Evolutionary conservation across 73 alveolate genomes (phyloP).

Genomic region (Blepharisma stoltei): DNA sequence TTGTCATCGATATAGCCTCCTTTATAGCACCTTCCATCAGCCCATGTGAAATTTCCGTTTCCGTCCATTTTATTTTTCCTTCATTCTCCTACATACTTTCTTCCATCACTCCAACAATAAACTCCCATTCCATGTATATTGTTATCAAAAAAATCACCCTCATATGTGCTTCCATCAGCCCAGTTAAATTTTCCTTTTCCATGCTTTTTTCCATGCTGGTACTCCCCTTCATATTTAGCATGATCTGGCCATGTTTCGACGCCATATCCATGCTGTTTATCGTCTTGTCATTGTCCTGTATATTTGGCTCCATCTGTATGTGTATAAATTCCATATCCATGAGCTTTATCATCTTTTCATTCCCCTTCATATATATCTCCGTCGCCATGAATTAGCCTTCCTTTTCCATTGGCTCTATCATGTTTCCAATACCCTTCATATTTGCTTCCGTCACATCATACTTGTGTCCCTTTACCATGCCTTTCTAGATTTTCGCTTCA

Average conservation of each 20-base stretch:
- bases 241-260: conserved; percentile 46
- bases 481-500: conserved; percentile 38
- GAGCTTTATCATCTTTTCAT: conserved; percentile 39
- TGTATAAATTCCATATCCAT: conserved; percentile 36
- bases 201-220: conserved; percentile 61
- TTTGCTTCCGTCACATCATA: conserved; percentile 63
- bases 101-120: conserved; percentile 70
- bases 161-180: conserved; percentile 59
- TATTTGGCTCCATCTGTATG: conserved; percentile 59
- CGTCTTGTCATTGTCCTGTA: conserved; percentile 44
- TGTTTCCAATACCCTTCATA: conserved; percentile 59
- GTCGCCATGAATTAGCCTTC: conserved; percentile 55
- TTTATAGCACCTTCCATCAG: conserved; percentile 47
- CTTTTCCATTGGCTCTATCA: conserved; percentile 63
- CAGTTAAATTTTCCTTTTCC: conserved; percentile 62
- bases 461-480: conserved; percentile 51
- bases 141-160: conserved; percentile 47
- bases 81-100: conserved; percentile 68
- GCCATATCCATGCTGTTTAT: conserved; percentile 49
- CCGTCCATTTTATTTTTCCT: conserved; percentile 56
- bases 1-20: conserved; percentile 42
- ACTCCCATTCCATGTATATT: conserved; percentile 64
- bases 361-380: conserved; percentile 60
- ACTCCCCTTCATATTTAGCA: conserved; percentile 54
- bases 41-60: conserved; percentile 44